Base-by-base conservation (phyloP, 163 green algal species). In the Coccomyxa subellipsoidea region DNA sequence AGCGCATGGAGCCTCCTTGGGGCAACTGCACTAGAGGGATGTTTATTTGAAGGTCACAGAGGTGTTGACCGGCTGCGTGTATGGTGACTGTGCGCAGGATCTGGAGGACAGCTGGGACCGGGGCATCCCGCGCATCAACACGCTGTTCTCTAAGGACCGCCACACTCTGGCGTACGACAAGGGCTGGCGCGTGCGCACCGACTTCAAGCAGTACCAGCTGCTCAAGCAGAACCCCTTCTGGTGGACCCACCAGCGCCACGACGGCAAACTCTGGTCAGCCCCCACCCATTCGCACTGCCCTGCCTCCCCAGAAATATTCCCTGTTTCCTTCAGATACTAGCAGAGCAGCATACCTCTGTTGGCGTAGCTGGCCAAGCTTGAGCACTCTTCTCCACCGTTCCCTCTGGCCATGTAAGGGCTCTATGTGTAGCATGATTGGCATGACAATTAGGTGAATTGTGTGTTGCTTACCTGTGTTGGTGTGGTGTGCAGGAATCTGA, bases 81-180 rank as follows among this genome's bases (percentile, higher is more conserved):
- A 18, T 66, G 47, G 12, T 12, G 12, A 36, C 10, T 34, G 29
- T 73, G 66, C 35, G 77, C 91, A 95, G 89, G 95, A 98, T 83
- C 89, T 98, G 86, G 95, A 98, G 90, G 97, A 99, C 88, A 94
- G 86, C 36, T 99, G 97, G 97, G 97, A 99, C 92, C 93, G 97
- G 54, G 97, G 97, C 78, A 98, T 99, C 84, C 97, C 97, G 0
- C 92, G 97, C 84, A 99, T 99, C 93, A 99, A 99, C 92, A 99
- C 97, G 35, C 94, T 99, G 47, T 99, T 99, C 92, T 96, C 99
- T 85, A 99, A 99, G 93, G 97, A 99, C 89, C 88, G 97, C 0
- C 96, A 99, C 92, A 99, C 97, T 40, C 92, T 99, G 81, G 95
- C 95, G 0, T 99, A 99, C 87, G 97, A 99, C 92, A 98, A 98